These are phyloP conservation scores for Begonia peltatifolia DNA, from an alignment of 306 rosid species.

Conservation along the genomic window DNA sequence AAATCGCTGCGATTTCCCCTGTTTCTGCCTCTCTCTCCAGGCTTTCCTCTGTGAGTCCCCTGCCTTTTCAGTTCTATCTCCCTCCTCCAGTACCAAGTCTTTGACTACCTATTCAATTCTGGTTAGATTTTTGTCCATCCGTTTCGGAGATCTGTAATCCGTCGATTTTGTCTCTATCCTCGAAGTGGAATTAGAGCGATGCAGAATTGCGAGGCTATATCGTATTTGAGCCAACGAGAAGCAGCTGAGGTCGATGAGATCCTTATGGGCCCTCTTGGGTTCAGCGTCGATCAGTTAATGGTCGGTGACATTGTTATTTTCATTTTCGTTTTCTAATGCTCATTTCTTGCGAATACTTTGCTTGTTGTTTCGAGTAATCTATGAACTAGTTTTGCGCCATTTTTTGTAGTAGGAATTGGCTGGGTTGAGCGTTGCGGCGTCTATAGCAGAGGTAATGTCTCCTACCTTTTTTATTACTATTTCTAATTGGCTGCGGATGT, in stretches of 20 bases:
- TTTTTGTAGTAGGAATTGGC: slow-evolving; percentile 65
- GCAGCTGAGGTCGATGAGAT: slow-evolving; percentile 85
- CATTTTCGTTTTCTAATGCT: background rate
- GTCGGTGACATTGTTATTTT: slow-evolving; percentile 18
- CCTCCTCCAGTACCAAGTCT: background rate
- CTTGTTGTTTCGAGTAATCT: background rate
- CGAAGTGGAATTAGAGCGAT: slow-evolving; percentile 16
- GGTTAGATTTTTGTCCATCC: slow-evolving; percentile 31
- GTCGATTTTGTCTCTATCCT: slow-evolving; percentile 23
- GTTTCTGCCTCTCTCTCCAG: slow-evolving; percentile 18
- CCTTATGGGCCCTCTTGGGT: slow-evolving; percentile 95
- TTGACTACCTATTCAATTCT: background rate
- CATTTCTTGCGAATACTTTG: background rate
- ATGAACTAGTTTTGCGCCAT: slow-evolving; percentile 1
- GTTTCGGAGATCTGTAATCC: slow-evolving; percentile 18
- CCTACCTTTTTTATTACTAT: no score
- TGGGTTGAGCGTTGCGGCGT: slow-evolving; percentile 82
- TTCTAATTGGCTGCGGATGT: no score
- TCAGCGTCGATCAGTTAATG: slow-evolving; percentile 86
- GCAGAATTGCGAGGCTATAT: slow-evolving; percentile 36
- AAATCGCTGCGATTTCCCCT: background rate
- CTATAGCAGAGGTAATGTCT: slow-evolving; percentile 63
- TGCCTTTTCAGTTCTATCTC: slow-evolving; percentile 1
- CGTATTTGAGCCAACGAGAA: slow-evolving; percentile 61
- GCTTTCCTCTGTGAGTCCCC: slow-evolving; percentile 21